These are phyloP conservation scores for Suhomyces sp. DNA, from an alignment of 805 yeast genomes.

Conservation along the genomic window DNA sequence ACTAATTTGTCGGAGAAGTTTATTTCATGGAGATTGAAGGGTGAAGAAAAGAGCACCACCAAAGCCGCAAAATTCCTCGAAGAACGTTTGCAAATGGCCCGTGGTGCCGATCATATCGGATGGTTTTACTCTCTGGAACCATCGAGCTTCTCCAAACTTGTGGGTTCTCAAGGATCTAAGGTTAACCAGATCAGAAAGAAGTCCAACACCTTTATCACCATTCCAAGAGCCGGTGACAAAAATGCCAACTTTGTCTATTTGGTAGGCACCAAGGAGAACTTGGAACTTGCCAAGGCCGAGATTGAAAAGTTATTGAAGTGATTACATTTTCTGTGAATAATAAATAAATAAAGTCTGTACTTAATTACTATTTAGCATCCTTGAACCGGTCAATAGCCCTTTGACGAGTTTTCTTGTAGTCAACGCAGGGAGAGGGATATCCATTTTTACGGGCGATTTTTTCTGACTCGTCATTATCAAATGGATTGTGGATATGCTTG, in stretches of 20 bases:
- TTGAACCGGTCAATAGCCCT: conserved; percentile 42
- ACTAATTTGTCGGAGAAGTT: conserved; percentile 19
- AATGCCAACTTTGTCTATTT: conserved; percentile 53
- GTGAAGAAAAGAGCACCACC: conserved; percentile 46
- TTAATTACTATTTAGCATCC: conserved; percentile 24
- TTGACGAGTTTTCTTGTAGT: conserved; percentile 39
- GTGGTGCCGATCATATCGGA: conserved; percentile 48
- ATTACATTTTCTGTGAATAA: not conserved
- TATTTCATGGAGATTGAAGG: conserved; percentile 70
- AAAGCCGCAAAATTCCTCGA: conserved; percentile 53
- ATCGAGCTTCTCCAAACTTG: conserved; percentile 56
- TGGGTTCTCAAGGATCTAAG: conserved; percentile 76
- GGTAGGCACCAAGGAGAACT: conserved; percentile 57
- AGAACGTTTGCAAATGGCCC: conserved; percentile 46
- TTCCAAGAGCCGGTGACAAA: conserved; percentile 59
- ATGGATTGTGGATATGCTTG: conserved; percentile 37
- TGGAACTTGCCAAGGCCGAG: conserved; percentile 31
- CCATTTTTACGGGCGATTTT: conserved; percentile 24
- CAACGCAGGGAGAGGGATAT: conserved; percentile 46
- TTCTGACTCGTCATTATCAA: conserved; percentile 15
- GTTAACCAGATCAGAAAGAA: conserved; percentile 58
- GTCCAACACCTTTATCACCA: conserved; percentile 55
- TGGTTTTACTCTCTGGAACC: conserved; percentile 60
- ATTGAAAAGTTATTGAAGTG: conserved; percentile 9
- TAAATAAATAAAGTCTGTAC: not conserved